Evolutionary conservation across 2,329 filamentous ascomycete species (phyloP), one percentile per base, ranked within the genome.

Genomic region (Canariomyces notabilis): DNA sequence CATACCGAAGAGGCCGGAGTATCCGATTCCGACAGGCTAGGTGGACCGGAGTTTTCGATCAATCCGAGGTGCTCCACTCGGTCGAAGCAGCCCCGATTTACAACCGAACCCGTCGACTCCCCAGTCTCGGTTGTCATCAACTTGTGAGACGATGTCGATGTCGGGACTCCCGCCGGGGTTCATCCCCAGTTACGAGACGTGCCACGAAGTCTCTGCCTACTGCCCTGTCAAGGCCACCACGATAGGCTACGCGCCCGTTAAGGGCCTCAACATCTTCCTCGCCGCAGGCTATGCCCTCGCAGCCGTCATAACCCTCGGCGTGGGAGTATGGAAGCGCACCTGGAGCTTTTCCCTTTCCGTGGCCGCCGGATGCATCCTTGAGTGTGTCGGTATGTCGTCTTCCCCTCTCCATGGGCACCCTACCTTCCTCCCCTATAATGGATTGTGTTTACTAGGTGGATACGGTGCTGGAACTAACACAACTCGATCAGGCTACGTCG

Each of bases 181-280:
- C 35, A 34, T 44, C 9, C 53, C 53, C 12, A 50, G 21, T 18
- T 59, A 52, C 37, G 52, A 58, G 12, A 50, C 58, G 18, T 74
- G 70, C 54, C 59, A 52, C 6, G 58, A 66, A 16, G 63, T 79
- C 48, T 65, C 65, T 6, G 46, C 54, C 1, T 46, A 59, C 42
- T 80, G 77, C 53, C 75, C 75, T 9, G 74, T 80, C 54, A 48
- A 65, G 36, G 64, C 62, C 34, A 79, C 76, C 3, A 75, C 77
- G 5, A 64, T 77, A 20, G 76, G 77, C 41, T 82, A 82, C 64
- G 69, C 68, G 34, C 79, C 79, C 11, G 79, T 76, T 54, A 57
- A 72, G 15, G 72, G 73, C 38, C 70, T 76, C 54, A 78, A 79
- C 59, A 65, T 71, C 54, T 75, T 81, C 57, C 74, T 78, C 59